A percentile compares a stretch with the other conserved stretches of the same genome.
Evolutionary conservation across 495 filamentous ascomycete genomes (phyloP).

Genomic region (Geopyxis carbonaria): DNA sequence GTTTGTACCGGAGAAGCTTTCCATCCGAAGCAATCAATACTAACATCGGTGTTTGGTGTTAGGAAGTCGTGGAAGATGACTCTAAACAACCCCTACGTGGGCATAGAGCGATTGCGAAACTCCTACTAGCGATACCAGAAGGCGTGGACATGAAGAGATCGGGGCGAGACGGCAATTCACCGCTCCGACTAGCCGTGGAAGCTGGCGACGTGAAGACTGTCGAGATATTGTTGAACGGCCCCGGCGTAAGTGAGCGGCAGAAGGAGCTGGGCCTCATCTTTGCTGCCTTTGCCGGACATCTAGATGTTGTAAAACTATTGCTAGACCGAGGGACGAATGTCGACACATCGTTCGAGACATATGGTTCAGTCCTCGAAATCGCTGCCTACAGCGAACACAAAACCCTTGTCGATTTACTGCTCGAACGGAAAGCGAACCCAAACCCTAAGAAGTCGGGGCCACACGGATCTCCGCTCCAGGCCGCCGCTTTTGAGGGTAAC

Average conservation of each 20-base stretch:
- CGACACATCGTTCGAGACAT: slow-evolving; percentile 1
- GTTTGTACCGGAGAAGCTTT: too few relatives aligned
- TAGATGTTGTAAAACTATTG: slow-evolving; percentile 4
- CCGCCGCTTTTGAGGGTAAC: neutral
- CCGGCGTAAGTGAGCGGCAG: neutral
- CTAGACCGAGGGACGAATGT: slow-evolving; percentile 1
- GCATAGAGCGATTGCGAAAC: too few relatives aligned
- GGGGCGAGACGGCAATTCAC: neutral
- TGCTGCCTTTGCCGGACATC: slow-evolving; percentile 3
- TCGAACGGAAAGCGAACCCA: neutral
- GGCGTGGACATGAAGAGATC: too few relatives aligned
- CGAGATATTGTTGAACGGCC: neutral
- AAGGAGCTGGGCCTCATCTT: neutral
- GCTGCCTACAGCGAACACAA: slow-evolving; percentile 6
- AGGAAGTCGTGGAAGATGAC: too few relatives aligned
- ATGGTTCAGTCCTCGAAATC: slow-evolving; percentile 6
- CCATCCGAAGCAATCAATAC: too few relatives aligned
- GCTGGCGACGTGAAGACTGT: slow-evolving; percentile 6
- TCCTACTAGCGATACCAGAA: too few relatives aligned
- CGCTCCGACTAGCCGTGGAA: slow-evolving; percentile 7
- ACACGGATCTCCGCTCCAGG: slow-evolving; percentile 4
- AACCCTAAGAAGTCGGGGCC: slow-evolving; percentile 4
- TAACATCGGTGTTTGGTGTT: too few relatives aligned
- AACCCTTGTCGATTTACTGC: neutral
- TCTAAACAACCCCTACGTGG: too few relatives aligned